These are phyloP conservation scores for Pyrenopolyporus hunteri DNA, from an alignment of 495 filamentous ascomycete genomes.

Conservation along the genomic window DNA sequence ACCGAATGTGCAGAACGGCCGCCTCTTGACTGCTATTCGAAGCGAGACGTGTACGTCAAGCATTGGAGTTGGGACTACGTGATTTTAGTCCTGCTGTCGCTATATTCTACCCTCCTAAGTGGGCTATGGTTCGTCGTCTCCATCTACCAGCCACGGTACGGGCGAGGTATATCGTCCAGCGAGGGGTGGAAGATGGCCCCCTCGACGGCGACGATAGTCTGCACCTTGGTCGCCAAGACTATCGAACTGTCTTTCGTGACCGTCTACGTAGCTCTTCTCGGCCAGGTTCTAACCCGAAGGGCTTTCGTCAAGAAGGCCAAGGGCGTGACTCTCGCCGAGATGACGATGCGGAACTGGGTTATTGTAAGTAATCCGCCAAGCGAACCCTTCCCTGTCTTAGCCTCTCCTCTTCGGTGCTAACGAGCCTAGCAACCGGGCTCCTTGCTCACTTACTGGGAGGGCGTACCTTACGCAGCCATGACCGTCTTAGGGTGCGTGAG, in stretches of 20 bases:
- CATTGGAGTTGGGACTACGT: conserved; percentile 64
- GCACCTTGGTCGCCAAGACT: conserved; percentile 69
- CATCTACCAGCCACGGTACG: conserved; percentile 64
- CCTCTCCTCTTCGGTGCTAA: not conserved
- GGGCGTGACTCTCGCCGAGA: conserved; percentile 74
- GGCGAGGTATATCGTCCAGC: conserved; percentile 55
- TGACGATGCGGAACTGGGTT: conserved; percentile 66
- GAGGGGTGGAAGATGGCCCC: conserved; percentile 54
- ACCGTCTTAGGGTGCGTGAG: conserved; percentile 64
- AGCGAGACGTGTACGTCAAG: conserved; percentile 43
- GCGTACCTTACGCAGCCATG: conserved; percentile 63
- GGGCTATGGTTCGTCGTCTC: conserved; percentile 67
- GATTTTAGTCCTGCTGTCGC: conserved; percentile 61
- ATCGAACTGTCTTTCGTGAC: conserved; percentile 81
- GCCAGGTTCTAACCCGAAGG: conserved; percentile 70
- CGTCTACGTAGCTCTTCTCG: conserved; percentile 74
- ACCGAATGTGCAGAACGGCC: conserved; percentile 18
- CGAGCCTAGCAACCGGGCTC: conserved; percentile 54
- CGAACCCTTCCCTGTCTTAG: not conserved
- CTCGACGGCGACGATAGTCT: conserved; percentile 65
- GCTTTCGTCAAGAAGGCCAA: conserved; percentile 60
- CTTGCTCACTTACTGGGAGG: conserved; percentile 69
- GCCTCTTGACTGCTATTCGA: conserved; percentile 39
- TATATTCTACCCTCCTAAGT: conserved; percentile 72
- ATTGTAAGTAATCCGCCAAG: conserved; percentile 40